A percentile compares a stretch with the other conserved stretches of the same genome.
phyloP scores from a whole-genome alignment of 2,329 filamentous ascomycete genomes.

The Neurospora sp. region DNA sequence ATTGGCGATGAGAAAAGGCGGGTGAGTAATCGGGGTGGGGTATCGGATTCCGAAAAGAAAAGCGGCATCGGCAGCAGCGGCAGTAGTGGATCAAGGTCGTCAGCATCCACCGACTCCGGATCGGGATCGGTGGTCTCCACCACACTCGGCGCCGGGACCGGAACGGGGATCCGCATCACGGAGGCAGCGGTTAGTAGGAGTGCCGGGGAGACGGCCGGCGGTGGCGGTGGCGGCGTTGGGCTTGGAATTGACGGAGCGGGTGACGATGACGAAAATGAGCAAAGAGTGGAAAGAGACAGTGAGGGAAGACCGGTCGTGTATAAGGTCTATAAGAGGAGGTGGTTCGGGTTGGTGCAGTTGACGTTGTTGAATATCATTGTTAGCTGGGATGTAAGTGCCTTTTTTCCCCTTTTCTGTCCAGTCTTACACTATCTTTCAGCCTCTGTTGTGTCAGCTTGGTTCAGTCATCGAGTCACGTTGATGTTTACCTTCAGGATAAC shows the following conservation, averaged over 20 bases:
- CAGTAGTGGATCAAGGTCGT: background rate
- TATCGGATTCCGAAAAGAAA: background rate
- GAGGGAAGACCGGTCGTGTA: conserved; percentile 13
- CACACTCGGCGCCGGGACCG: background rate
- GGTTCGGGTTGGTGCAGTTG: conserved; percentile 77
- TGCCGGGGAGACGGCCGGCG: background rate
- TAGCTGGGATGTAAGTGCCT: conserved; percentile 80
- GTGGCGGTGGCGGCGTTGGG: background rate
- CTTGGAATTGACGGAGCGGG: background rate
- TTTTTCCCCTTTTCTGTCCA: background rate
- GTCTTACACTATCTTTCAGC: background rate
- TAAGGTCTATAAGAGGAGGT: conserved; percentile 66
- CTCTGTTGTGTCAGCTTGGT: background rate
- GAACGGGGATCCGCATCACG: background rate
- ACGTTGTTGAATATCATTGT: conserved; percentile 85
- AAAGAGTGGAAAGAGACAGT: conserved; percentile 2
- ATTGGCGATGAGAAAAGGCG: background rate
- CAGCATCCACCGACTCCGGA: background rate
- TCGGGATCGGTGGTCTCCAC: background rate
- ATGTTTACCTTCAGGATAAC: background rate
- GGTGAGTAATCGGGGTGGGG: background rate
- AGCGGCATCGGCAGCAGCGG: background rate
- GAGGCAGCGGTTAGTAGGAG: background rate
- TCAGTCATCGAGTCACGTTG: background rate
- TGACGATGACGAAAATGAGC: conserved; percentile 4